Percentiles rank a stretch among this genome's conserved stretches.
phyloP scores from a whole-genome alignment of 768 basidiomycete species.

The Dacryopinax primogenitus region DNA sequence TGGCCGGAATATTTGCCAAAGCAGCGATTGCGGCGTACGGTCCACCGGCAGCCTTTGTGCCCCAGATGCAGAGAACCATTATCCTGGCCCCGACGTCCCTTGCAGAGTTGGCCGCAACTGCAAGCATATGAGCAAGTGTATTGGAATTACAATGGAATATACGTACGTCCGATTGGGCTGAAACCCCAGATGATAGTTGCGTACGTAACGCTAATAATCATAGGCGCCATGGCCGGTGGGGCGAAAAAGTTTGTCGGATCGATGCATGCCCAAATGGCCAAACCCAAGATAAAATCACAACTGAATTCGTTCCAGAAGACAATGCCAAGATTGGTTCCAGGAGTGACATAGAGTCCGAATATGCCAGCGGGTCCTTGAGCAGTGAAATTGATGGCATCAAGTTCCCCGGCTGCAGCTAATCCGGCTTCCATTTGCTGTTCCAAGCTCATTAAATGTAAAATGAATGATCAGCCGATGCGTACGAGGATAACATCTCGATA shows the following conservation, averaged over 20 bases:
- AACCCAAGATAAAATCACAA: slow-evolving; percentile 17
- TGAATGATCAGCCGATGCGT: not conserved
- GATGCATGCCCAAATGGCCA: slow-evolving; percentile 40
- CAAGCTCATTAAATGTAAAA: not conserved
- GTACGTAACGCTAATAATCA: slow-evolving; percentile 45
- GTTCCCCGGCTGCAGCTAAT: slow-evolving; percentile 23
- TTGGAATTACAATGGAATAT: not conserved
- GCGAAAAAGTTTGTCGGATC: slow-evolving; percentile 50
- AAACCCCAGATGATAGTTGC: slow-evolving; percentile 48
- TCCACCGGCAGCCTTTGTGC: slow-evolving; percentile 38
- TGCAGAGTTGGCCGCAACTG: slow-evolving; percentile 52
- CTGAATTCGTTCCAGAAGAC: slow-evolving; percentile 44
- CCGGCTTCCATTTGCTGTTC: slow-evolving; percentile 22
- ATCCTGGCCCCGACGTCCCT: slow-evolving; percentile 56
- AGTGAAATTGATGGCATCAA: slow-evolving; percentile 28
- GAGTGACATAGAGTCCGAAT: slow-evolving; percentile 38
- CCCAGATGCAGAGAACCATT: slow-evolving; percentile 51
- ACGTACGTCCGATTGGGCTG: slow-evolving; percentile 37
- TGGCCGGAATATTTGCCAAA: slow-evolving; percentile 54
- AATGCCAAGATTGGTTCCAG: slow-evolving; percentile 35
- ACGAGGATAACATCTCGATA: slow-evolving; percentile 39
- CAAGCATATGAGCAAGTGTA: slow-evolving; percentile 8
- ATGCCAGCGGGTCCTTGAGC: slow-evolving; percentile 34
- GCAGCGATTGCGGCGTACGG: slow-evolving; percentile 50
- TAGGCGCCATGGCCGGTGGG: slow-evolving; percentile 41